Percentiles rank a stretch among this genome's conserved stretches.
phyloP scores from a whole-genome alignment of 1,284 basidiomycete genomes.

The Dichomitus squalens region DNA sequence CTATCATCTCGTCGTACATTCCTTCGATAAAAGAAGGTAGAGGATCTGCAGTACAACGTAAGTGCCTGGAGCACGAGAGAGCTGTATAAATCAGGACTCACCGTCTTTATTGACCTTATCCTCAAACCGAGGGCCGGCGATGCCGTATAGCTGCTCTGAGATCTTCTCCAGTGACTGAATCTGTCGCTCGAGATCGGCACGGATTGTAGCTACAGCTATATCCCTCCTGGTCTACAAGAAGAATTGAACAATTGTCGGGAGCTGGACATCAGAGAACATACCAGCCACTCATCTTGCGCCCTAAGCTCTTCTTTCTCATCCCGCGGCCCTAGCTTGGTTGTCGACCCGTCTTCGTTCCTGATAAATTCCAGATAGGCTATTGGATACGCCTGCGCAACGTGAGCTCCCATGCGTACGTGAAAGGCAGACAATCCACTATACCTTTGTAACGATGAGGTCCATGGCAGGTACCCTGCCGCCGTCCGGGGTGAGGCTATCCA shows the following conservation, averaged over 20 bases:
- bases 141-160: conserved; percentile 36
- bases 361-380: conserved; percentile 66
- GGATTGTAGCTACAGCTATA: conserved; percentile 54
- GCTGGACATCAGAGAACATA: conserved; percentile 36
- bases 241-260: background rate
- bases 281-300: conserved; percentile 71
- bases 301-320: conserved; percentile 70
- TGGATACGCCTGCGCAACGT: conserved; percentile 51
- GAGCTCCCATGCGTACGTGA: conserved; percentile 31
- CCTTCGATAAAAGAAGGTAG: conserved; percentile 61
- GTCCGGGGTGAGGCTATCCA: conserved; percentile 80
- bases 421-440: conserved; percentile 25
- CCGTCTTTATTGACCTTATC: conserved; percentile 6
- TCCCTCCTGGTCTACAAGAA: conserved; percentile 52
- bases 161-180: conserved; percentile 59
- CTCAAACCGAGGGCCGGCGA: conserved; percentile 12
- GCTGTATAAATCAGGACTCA: background rate
- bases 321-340: conserved; percentile 59
- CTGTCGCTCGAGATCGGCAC: conserved; percentile 54
- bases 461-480: conserved; percentile 81
- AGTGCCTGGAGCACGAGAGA: background rate
- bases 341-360: conserved; percentile 55
- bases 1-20: conserved; percentile 41
- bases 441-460: conserved; percentile 77
- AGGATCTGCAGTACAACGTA: conserved; percentile 3